These are phyloP conservation scores for Saccharomycopsis sp. DNA, from an alignment of 805 yeast species.

Conservation along the genomic window DNA sequence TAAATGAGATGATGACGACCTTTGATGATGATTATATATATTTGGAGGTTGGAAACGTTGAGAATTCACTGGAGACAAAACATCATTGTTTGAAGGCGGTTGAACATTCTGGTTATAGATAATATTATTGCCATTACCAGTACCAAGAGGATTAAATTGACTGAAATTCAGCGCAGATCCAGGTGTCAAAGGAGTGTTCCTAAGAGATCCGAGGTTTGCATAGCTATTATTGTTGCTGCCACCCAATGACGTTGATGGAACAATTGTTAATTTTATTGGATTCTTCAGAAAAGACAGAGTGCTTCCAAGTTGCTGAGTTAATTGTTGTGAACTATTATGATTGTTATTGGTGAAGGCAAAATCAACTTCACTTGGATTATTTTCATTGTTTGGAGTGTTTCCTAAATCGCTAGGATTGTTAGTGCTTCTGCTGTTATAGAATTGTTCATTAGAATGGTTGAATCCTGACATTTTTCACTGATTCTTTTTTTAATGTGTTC, in stretches of 20 bases:
- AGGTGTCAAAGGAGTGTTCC: conserved; percentile 20
- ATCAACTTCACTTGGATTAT: neutral
- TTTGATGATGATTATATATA: conserved; percentile 6
- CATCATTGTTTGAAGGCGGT: conserved; percentile 8
- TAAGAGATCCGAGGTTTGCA: conserved; percentile 10
- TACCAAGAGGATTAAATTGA: neutral
- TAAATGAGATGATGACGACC: conserved; percentile 8
- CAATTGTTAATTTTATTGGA: conserved; percentile 15
- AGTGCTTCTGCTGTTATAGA: no score
- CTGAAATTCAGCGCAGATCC: conserved; percentile 9
- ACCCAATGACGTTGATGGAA: conserved; percentile 4
- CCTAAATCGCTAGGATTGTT: no score
- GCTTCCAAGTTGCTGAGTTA: conserved; percentile 1
- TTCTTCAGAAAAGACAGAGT: no score
- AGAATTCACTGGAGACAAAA: conserved; percentile 11
- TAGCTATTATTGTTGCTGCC: conserved; percentile 11
- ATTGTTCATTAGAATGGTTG: no score
- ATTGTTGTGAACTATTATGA: neutral
- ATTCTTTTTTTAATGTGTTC: no score
- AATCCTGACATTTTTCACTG: no score
- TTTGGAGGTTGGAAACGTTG: conserved; percentile 10
- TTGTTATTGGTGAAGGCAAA: neutral
- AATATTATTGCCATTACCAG: conserved; percentile 5
- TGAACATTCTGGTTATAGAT: conserved; percentile 8
- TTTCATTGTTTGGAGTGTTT: no score